Conservation (phyloP, 805 yeast species). For the Spathaspora boniae region DNA sequence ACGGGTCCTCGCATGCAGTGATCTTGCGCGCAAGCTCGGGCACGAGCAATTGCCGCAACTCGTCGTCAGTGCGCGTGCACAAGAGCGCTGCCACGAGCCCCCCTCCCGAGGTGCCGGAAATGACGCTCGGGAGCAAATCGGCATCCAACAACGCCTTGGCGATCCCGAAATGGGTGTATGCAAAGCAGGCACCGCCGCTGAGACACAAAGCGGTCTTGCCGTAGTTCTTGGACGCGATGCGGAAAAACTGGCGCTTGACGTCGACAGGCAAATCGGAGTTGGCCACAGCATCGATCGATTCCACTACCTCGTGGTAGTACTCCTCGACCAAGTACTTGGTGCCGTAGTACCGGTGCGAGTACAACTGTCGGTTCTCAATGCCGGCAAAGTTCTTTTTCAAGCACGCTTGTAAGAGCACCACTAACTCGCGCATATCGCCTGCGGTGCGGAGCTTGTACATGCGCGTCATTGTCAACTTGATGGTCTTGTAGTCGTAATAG, state of each 20-base stretch:
- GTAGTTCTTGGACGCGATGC: constrained; percentile 55
- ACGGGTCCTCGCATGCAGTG: constrained; percentile 66
- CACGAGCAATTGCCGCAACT: constrained; percentile 49
- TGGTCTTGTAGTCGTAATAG: constrained; percentile 64
- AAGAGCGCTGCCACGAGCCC: constrained; percentile 73
- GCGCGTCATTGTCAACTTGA: constrained; percentile 45
- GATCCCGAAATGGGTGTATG: constrained; percentile 75
- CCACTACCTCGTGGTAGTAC: constrained; percentile 51
- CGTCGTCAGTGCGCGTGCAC: constrained; percentile 67
- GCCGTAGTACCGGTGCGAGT: constrained; percentile 73
- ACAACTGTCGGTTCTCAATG: constrained; percentile 65
- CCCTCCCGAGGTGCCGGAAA: constrained; percentile 81
- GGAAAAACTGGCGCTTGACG: constrained; percentile 52
- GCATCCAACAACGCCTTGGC: constrained; percentile 67
- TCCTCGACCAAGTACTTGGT: constrained; percentile 58
- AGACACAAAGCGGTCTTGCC: constrained; percentile 72
- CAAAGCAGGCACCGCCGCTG: constrained; percentile 78
- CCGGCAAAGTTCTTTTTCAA: constrained; percentile 76
- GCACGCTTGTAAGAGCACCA: constrained; percentile 60
- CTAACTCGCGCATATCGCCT: constrained; percentile 42
- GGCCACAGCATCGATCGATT: constrained; percentile 43
- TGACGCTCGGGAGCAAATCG: constrained; percentile 61
- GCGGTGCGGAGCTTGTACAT: constrained; percentile 33
- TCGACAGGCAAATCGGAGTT: constrained; percentile 35
- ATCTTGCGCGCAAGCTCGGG: constrained; percentile 63